Evolutionary conservation across 2,329 filamentous ascomycete genomes (phyloP).

Genomic region (Raffaelea albimanens): DNA sequence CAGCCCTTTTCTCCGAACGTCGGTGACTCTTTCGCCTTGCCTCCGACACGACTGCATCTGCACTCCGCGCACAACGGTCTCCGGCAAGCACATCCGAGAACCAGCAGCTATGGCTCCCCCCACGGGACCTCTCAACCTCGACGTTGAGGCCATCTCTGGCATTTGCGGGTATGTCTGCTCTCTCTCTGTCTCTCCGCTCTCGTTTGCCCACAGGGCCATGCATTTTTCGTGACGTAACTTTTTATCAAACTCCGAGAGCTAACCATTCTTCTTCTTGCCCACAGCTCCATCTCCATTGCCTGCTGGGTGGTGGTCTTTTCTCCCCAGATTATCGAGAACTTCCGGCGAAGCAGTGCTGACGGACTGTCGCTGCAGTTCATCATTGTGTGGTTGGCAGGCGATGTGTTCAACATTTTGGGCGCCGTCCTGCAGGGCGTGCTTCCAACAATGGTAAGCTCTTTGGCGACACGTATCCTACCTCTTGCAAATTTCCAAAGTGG

Average conservation of each 20-base stretch:
- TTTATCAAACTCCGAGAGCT: neutral
- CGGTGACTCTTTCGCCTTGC: too few species aligned
- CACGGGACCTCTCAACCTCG: conserved; percentile 54
- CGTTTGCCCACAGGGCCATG: conserved; percentile 7
- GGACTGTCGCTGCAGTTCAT: conserved; percentile 56
- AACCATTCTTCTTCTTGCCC: neutral
- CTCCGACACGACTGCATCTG: too few species aligned
- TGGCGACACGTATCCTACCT: neutral
- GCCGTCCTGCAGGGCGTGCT: conserved; percentile 52
- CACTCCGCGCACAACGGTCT: too few species aligned
- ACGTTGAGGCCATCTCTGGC: conserved; percentile 84
- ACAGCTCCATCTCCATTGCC: conserved; percentile 76
- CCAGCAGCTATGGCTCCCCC: conserved; percentile 41
- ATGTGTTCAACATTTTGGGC: conserved; percentile 35
- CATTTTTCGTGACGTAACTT: neutral
- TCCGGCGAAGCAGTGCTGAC: conserved; percentile 16
- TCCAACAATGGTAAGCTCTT: conserved; percentile 66
- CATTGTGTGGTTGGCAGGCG: conserved; percentile 83
- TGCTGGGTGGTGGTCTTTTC: conserved; percentile 98
- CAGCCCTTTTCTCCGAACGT: too few species aligned
- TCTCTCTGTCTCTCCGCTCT: neutral
- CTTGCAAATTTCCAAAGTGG: neutral
- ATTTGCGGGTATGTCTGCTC: conserved; percentile 62
- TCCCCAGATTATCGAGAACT: conserved; percentile 62
- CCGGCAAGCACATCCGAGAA: too few species aligned